phyloP scores from a whole-genome alignment of 2,329 filamentous ascomycete genomes.

The Aureobasidium zeae region DNA sequence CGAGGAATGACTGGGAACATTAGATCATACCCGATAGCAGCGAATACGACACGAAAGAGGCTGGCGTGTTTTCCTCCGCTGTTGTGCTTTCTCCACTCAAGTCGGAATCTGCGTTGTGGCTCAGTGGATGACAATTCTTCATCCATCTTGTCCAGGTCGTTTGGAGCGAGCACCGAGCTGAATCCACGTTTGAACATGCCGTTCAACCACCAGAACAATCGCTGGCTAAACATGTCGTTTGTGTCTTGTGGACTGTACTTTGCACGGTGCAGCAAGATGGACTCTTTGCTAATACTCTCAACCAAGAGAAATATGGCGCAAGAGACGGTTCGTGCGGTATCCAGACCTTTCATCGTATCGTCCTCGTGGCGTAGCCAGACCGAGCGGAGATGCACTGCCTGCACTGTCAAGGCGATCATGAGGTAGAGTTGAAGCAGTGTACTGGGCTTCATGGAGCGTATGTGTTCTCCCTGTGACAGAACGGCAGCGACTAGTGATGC shows the following conservation, averaged over 20 bases:
- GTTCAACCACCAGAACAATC: constrained; percentile 32
- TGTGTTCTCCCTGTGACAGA: constrained; percentile 24
- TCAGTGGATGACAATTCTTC: constrained; percentile 23
- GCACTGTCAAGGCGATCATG: constrained; percentile 23
- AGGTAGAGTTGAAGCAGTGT: constrained; percentile 26
- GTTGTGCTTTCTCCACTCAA: constrained; percentile 18
- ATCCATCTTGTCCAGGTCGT: constrained; percentile 23
- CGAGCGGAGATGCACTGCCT: constrained; percentile 24
- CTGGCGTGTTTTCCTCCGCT: constrained; percentile 12
- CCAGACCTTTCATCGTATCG: constrained; percentile 17
- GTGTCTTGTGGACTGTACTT: constrained; percentile 29
- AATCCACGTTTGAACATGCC: constrained; percentile 26
- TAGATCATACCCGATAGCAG: constrained; percentile 21
- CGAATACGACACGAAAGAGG: constrained; percentile 19
- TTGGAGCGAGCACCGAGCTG: constrained; percentile 22
- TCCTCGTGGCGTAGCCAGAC: constrained; percentile 21
- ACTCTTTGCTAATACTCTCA: constrained; percentile 24
- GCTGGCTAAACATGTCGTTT: constrained; percentile 29
- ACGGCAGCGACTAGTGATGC: constrained; percentile 20
- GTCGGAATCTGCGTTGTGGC: constrained; percentile 18
- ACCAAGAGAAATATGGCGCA: constrained; percentile 22
- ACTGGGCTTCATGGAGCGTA: constrained; percentile 23
- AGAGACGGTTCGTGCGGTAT: constrained; percentile 21
- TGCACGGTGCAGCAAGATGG: constrained; percentile 20
- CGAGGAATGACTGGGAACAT: constrained; percentile 22